A percentile compares a stretch with the other conserved stretches of the same genome.
Conservation (phyloP, 768 basidiomycete species). For the Trametes cubensis region DNA sequence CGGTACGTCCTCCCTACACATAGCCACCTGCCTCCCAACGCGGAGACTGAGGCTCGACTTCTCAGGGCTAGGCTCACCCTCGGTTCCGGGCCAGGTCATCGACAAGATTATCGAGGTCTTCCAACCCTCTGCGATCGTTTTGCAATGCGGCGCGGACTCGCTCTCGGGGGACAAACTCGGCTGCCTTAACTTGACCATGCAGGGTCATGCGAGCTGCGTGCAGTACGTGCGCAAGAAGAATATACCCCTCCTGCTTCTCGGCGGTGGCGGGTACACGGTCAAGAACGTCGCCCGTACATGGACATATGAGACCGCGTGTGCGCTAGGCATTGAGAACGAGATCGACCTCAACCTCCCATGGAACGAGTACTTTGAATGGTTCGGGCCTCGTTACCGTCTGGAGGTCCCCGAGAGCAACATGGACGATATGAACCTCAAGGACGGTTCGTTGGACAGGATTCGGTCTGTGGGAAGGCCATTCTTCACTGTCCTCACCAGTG, state of each 20-base stretch:
- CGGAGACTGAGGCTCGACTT: constrained; percentile 23
- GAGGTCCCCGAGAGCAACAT: constrained; percentile 93
- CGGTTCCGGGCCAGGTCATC: constrained; percentile 59
- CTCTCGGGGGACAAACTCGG: constrained; percentile 94
- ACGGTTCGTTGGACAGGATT: constrained; percentile 78
- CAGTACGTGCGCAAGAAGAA: constrained; percentile 81
- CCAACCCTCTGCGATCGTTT: constrained; percentile 82
- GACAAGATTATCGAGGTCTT: constrained; percentile 85
- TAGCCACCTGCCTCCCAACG: not conserved
- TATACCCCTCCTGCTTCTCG: constrained; percentile 86
- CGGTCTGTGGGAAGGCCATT: constrained; percentile 49
- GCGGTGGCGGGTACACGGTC: constrained; percentile 96
- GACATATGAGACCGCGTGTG: constrained; percentile 97
- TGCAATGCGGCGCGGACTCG: constrained; percentile 97
- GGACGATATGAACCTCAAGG: constrained; percentile 87
- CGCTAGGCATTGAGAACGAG: constrained; percentile 82
- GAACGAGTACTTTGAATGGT: constrained; percentile 96
- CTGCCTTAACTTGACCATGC: constrained; percentile 94
- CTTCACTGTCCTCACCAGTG: no score
- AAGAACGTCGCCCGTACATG: constrained; percentile 95
- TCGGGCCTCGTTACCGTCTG: constrained; percentile 90
- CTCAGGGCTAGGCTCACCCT: constrained; percentile 16
- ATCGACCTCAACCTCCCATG: constrained; percentile 81
- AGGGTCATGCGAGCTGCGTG: constrained; percentile 92
- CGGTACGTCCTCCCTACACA: constrained; percentile 52